Evolutionary conservation across 1,284 basidiomycete genomes (phyloP).

Genomic region (Tylopilus sp.): DNA sequence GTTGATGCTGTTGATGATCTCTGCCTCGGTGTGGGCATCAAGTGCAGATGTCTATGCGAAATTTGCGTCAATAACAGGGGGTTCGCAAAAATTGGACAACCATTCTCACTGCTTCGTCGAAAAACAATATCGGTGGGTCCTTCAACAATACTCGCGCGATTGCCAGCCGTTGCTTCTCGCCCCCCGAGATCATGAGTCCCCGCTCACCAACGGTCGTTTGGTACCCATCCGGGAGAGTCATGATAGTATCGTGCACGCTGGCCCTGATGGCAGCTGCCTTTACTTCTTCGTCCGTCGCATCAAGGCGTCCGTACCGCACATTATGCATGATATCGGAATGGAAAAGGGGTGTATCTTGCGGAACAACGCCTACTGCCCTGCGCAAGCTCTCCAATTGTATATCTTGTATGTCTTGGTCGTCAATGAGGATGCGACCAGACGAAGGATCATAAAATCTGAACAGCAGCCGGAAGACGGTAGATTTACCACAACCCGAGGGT

Average conservation of each 20-base stretch:
- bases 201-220: conserved; percentile 90
- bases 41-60: conserved; percentile 77
- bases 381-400: conserved; percentile 75
- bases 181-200: conserved; percentile 96
- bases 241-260: conserved; percentile 80
- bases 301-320: conserved; percentile 86
- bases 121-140: conserved; percentile 92
- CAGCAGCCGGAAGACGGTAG: conserved; percentile 89
- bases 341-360: conserved; percentile 97
- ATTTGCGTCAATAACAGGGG: conserved; percentile 3
- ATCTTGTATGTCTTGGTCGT: conserved; percentile 80
- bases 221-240: conserved; percentile 81
- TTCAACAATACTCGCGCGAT: conserved; percentile 91
- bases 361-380: conserved; percentile 84
- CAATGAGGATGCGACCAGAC: conserved; percentile 76
- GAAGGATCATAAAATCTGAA: conserved; percentile 92
- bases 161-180: conserved; percentile 95
- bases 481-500: conserved; percentile 97
- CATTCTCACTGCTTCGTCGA: conserved; percentile 86
- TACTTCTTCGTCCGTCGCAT: conserved; percentile 87
- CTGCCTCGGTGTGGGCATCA: conserved; percentile 90
- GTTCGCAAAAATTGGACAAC: background rate
- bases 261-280: conserved; percentile 78
- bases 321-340: conserved; percentile 95
- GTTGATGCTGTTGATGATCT: conserved; percentile 94